Conservation (phyloP, 208 protist genomes). For the Tritrichomonas foetus region DNA sequence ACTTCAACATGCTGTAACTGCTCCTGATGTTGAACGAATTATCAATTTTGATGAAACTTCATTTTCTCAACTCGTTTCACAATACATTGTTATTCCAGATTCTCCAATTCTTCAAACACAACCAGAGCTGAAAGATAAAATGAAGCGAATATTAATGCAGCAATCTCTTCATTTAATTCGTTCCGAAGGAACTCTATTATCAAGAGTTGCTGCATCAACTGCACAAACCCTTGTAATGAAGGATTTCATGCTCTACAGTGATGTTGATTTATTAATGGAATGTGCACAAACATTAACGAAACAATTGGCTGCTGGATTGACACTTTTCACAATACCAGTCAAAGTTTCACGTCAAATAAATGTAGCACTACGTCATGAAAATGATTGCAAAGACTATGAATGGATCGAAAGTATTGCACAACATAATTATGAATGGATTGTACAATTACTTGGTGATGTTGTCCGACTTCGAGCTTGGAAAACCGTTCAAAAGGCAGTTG, state of each 20-base stretch:
- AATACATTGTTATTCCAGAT: constrained; percentile 6
- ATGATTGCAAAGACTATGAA: not conserved
- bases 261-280: not conserved
- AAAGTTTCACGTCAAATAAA: not conserved
- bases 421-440: not conserved
- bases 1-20: not conserved
- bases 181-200: not conserved
- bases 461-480: not conserved
- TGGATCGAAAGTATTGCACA: not conserved
- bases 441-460: not conserved
- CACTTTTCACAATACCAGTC: not conserved
- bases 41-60: not conserved
- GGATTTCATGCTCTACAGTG: not conserved
- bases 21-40: not conserved
- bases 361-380: not conserved
- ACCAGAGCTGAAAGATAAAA: not conserved
- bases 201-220: not conserved
- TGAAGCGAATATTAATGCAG: not conserved
- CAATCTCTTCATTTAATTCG: not conserved
- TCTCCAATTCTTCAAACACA: not conserved
- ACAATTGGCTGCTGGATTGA: not conserved
- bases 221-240: not conserved
- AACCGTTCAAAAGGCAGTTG: not conserved
- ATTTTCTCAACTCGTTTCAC: not conserved
- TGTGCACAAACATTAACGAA: not conserved